Conservation (phyloP, 805 yeast genomes). For the Candida orba region DNA sequence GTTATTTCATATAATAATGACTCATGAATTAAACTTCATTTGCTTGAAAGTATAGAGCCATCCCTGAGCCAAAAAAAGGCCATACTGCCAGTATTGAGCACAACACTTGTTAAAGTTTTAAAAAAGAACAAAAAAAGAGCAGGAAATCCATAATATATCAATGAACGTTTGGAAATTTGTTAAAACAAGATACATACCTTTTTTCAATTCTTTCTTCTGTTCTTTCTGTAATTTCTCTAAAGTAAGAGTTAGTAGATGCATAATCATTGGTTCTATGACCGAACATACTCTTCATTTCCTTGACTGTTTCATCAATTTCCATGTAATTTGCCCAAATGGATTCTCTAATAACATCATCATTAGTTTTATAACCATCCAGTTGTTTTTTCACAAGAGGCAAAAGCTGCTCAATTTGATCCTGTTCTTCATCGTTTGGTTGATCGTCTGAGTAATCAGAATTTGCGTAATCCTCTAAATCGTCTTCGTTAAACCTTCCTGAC, state of each 20-base stretch:
- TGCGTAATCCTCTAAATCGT: conserved; percentile 26
- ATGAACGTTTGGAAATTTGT: neutral
- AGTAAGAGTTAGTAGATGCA: neutral
- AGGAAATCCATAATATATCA: neutral
- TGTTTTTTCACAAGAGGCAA: conserved; percentile 37
- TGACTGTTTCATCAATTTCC: conserved; percentile 43
- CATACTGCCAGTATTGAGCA: no score
- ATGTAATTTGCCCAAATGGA: conserved; percentile 53
- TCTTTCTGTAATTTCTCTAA: neutral
- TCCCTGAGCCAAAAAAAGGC: no score
- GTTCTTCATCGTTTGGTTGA: conserved; percentile 32
- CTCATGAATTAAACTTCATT: no score
- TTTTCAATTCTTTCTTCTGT: conserved; percentile 8
- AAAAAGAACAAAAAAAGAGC: neutral
- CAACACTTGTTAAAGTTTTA: no score
- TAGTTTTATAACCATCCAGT: conserved; percentile 33
- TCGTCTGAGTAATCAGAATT: conserved; percentile 21
- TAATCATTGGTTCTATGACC: neutral
- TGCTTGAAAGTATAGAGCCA: no score
- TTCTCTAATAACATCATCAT: conserved; percentile 47
- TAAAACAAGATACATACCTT: conserved; percentile 40
- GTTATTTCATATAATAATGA: neutral
- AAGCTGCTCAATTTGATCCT: conserved; percentile 32
- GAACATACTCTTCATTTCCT: conserved; percentile 32
- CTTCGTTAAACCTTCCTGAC: conserved; percentile 17